Conservation (phyloP, 176 grass and related monocot genomes). For the Elaeis guineensis region DNA sequence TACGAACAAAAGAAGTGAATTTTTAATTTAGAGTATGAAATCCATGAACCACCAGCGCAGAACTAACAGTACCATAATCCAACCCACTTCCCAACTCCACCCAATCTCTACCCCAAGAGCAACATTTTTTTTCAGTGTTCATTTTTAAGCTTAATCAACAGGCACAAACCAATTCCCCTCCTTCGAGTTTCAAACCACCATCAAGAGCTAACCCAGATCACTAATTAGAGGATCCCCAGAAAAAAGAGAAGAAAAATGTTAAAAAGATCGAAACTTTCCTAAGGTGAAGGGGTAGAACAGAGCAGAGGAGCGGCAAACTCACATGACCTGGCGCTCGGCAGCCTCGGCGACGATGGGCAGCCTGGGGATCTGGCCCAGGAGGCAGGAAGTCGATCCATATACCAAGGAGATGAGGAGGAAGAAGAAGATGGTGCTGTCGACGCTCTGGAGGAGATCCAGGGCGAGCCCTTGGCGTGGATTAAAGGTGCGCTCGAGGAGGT, state of each 20-base stretch:
- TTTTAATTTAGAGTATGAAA: too few relatives aligned
- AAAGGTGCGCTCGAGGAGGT: constrained; percentile 63
- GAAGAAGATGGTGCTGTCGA: constrained; percentile 84
- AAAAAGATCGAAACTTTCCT: neutral
- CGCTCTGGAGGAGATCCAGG: constrained; percentile 52
- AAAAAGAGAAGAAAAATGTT: neutral
- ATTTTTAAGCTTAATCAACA: too few relatives aligned
- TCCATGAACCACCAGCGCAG: too few relatives aligned
- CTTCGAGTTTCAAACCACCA: too few relatives aligned
- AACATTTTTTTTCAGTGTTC: too few relatives aligned
- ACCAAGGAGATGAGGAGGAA: constrained; percentile 69
- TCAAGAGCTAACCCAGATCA: neutral
- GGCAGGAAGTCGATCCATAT: constrained; percentile 63
- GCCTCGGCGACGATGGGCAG: constrained; percentile 80
- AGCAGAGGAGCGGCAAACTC: constrained; percentile 12
- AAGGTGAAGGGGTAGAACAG: neutral
- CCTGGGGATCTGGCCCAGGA: constrained; percentile 65
- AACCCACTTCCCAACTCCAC: too few relatives aligned
- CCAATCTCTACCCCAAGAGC: too few relatives aligned
- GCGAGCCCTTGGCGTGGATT: constrained; percentile 37
- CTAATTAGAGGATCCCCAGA: constrained; percentile 5
- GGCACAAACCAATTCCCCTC: too few relatives aligned
- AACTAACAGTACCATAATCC: too few relatives aligned
- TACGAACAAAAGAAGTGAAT: too few relatives aligned
- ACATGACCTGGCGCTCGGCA: constrained; percentile 94